Evolutionary conservation across 2,329 filamentous ascomycete species (phyloP), one percentile per base, ranked within the genome.

Genomic region (Penicillium sp.): DNA sequence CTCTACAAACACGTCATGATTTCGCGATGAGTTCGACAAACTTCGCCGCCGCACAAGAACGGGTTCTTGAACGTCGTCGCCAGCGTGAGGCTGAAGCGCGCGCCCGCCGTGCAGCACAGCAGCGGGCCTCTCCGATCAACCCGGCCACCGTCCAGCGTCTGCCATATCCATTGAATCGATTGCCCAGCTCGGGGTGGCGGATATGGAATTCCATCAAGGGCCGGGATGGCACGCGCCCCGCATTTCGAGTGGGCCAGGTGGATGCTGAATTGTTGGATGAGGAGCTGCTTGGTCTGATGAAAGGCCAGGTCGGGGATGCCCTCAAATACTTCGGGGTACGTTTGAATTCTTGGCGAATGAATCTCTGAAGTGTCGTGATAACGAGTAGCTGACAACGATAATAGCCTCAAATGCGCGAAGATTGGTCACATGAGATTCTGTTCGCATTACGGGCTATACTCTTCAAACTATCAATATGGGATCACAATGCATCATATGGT

Each of bases 391-490:
- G 54, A 38, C 53, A 54, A 49, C 35, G 1, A 5, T 9, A 19
- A 21, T 60, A 81, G 73, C 71, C 81, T 17, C 86, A 93, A 73
- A 77, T 96, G 44, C 85, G 89, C 58, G 91, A 96, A 73, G 90
- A 96, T 69, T 97, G 91, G 87, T 87, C 87, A 15, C 82, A 90
- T 52, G 94, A 97, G 77, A 93, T 97, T 53, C 82, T 89, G 61
- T 82, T 97, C 29, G 83, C 81, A 0, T 81, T 99, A 55, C 83
- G 93, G 47, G 86, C 89, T 2, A 80, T 92, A 3, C 80, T 99
- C 8, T 99, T 97, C 81, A 99, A 99, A 77, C 83, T 99, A 61
- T 91, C 90, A 17, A 88, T 99, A 58, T 99, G 94, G 94, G 93
- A 97, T 74, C 91, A 97, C 74, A 88, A 96, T 73, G 91, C 94